phyloP scores from a whole-genome alignment of 2,329 filamentous ascomycete species.

The Penicillium decumbens region DNA sequence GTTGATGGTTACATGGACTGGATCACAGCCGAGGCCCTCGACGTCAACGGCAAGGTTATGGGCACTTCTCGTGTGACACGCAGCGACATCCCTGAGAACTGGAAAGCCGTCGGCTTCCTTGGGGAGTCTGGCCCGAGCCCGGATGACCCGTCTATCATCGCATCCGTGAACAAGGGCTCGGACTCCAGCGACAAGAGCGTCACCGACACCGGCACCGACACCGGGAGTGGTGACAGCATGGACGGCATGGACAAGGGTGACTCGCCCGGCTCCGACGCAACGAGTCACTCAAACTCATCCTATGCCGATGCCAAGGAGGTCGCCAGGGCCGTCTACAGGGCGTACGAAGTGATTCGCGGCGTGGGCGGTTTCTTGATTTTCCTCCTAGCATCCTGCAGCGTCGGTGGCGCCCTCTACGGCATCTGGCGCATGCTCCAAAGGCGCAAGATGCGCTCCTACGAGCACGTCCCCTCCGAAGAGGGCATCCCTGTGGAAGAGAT shows the following conservation, averaged over 20 bases:
- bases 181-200: slow-evolving; percentile 1
- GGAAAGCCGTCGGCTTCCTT: slow-evolving; percentile 30
- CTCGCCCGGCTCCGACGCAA: slow-evolving; percentile 1
- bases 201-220: slow-evolving; percentile 5
- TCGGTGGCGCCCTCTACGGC: slow-evolving; percentile 23
- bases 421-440: slow-evolving; percentile 19
- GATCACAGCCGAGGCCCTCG: slow-evolving; percentile 24
- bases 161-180: slow-evolving; percentile 14
- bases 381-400: slow-evolving; percentile 22
- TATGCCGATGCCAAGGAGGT: slow-evolving; percentile 27
- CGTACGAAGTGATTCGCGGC: slow-evolving; percentile 30
- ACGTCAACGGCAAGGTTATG: slow-evolving; percentile 18
- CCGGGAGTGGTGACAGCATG: slow-evolving; percentile 5
- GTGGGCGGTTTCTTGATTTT: slow-evolving; percentile 30
- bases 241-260: slow-evolving; percentile 8
- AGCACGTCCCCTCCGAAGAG: slow-evolving; percentile 30
- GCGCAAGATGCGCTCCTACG: slow-evolving; percentile 26
- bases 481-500: slow-evolving; percentile 22
- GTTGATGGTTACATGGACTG: slow-evolving; percentile 29
- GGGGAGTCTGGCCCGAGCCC: slow-evolving; percentile 21
- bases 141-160: slow-evolving; percentile 27
- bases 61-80: slow-evolving; percentile 24
- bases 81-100: slow-evolving; percentile 26
- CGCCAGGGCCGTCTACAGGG: slow-evolving; percentile 27
- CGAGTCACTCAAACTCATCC: not conserved